Conservation (phyloP, 352 stramenopile species). For the Phytophthora cryptogea region DNA sequence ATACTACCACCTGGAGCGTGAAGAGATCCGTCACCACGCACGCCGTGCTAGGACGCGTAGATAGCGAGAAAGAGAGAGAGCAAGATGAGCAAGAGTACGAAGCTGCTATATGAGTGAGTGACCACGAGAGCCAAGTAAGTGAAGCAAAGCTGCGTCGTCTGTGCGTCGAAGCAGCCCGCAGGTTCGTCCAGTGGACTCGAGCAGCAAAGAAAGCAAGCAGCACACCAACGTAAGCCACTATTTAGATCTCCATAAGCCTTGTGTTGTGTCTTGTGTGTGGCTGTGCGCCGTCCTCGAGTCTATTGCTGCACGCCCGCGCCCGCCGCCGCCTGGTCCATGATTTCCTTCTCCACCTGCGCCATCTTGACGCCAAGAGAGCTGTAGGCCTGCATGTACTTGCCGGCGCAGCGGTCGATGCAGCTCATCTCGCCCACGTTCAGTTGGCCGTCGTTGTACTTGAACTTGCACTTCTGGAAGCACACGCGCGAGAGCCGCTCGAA, state of each 20-base stretch:
- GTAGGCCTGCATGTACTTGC: conserved; percentile 98
- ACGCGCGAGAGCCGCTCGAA: conserved; percentile 91
- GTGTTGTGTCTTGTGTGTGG: not conserved
- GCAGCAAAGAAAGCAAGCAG: conserved; percentile 6
- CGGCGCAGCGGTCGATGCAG: conserved; percentile 97
- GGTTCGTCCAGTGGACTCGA: conserved; percentile 1
- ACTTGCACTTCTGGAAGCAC: conserved; percentile 95
- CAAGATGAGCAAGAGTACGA: not conserved
- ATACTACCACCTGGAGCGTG: conserved; percentile 3
- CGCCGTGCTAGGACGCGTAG: conserved; percentile 24
- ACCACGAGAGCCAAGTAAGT: conserved; percentile 17
- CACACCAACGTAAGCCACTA: conserved; percentile 45
- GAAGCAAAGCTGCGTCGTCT: conserved; percentile 10
- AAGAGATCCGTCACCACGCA: not conserved
- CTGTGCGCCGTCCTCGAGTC: conserved; percentile 8
- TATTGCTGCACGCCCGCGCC: conserved; percentile 50
- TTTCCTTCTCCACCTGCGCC: conserved; percentile 94
- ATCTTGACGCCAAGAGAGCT: conserved; percentile 94
- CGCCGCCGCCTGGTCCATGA: conserved; percentile 73
- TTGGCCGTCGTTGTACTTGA: conserved; percentile 96
- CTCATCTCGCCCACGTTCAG: conserved; percentile 98
- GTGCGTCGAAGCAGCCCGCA: conserved; percentile 9
- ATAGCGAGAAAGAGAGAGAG: conserved; percentile 12
- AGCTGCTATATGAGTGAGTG: conserved; percentile 3
- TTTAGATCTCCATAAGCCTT: conserved; percentile 48